Evolutionary conservation across 176 grass and related monocot genomes (phyloP).

Genomic region (Poa pratensis): DNA sequence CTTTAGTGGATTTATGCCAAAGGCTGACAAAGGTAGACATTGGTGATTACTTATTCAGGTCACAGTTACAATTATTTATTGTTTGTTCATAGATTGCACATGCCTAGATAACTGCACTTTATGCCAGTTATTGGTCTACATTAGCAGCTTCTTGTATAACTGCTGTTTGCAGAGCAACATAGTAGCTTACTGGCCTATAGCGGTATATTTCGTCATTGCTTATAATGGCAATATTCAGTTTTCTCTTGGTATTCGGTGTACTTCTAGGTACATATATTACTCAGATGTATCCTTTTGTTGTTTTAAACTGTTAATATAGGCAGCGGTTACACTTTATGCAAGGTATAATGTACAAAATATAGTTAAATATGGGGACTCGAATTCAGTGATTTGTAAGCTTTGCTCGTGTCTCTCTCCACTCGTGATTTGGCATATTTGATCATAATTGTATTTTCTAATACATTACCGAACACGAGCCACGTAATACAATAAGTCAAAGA

Average conservation of each 20-base stretch:
- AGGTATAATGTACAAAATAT: slow-evolving; percentile 1
- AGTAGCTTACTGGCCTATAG: slow-evolving; percentile 17
- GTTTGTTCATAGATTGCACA: slow-evolving; percentile 21
- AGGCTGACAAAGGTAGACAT: slow-evolving; percentile 57
- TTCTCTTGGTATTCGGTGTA: slow-evolving; percentile 24
- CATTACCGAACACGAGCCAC: neutral
- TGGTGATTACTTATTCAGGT: slow-evolving; percentile 13
- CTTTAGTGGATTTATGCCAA: slow-evolving; percentile 96
- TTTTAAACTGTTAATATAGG: neutral
- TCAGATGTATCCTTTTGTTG: slow-evolving; percentile 24
- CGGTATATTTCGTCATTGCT: slow-evolving; percentile 6
- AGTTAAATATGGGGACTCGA: neutral
- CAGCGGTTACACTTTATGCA: slow-evolving; percentile 11
- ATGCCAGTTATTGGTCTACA: slow-evolving; percentile 15
- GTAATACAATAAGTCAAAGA: neutral
- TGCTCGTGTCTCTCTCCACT: slow-evolving; percentile 3
- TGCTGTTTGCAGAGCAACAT: neutral
- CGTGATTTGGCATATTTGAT: slow-evolving; percentile 19
- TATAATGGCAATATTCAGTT: slow-evolving; percentile 12
- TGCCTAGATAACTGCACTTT: slow-evolving; percentile 23
- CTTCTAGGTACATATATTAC: neutral
- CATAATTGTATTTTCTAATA: neutral
- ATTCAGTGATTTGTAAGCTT: neutral
- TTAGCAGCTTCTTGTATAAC: neutral
- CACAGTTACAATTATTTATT: neutral